Base-by-base conservation (phyloP, 805 yeast genomes). In the Candida stauntonica region DNA sequence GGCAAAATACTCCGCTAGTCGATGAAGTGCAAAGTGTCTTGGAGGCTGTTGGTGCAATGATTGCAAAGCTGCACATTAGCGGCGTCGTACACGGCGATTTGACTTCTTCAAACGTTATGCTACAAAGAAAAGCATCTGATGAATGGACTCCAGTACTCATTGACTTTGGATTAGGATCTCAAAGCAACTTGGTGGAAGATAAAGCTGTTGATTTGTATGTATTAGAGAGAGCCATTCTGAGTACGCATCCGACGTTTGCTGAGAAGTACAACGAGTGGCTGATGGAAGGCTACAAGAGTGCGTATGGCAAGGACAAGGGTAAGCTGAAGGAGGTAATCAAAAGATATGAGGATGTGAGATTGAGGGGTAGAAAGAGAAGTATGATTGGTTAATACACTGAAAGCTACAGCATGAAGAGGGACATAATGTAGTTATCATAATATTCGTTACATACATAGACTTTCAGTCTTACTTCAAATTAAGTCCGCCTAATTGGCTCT, bases 201-300 rank as follows among this genome's bases (percentile, higher is more conserved):
- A 88, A 86, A 60, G 98, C 98, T 3, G 99, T 93, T n/a, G 99
- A 93, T 60, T 61, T 93, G 42, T 93, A 93, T 52, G 98, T 93
- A 9, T 63, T 93, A 44, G 99, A 93, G 61, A 68, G 98, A 52
- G 98, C 99, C 0, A 73, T 93, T 15, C 64, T 77, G 21, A 86
- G 96, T 48, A 93, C 99, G 1, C 99, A 93, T 61, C 91, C 98
- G 0, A 69, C 71, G 5, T 75, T 73, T 52, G 70, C 95, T 2
- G 72, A 69, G 2, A 52, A 58, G 30, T 88, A 88, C 57, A 80
- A 76, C 50, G 58, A 63, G 29, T 81, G 91, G 88, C 52, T 88
- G 5, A 62, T 89, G 44, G 72, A 77, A 39, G 96, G 96, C 0
- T 87, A 86, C 52, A 61, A 62, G 28, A 45, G 51, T 16, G 65